Conservation (phyloP, 2,329 filamentous ascomycete species). For the Cadophora malorum region DNA sequence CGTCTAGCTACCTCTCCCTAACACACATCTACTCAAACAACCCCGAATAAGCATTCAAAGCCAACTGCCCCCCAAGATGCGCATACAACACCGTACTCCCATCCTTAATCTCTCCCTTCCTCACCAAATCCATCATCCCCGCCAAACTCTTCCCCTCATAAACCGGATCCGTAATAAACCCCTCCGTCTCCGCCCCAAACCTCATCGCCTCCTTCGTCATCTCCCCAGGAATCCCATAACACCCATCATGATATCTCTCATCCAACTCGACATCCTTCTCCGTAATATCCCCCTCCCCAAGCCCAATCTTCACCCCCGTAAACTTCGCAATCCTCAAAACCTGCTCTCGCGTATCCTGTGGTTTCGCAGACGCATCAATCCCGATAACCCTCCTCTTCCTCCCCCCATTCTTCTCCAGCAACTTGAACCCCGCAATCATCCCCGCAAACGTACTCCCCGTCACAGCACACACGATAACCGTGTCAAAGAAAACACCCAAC, state of each 20-base stretch:
- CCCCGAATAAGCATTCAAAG: conserved; percentile 67
- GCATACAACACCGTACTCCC: conserved; percentile 74
- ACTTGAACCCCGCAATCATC: conserved; percentile 75
- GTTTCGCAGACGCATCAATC: conserved; percentile 69
- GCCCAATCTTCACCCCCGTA: conserved; percentile 68
- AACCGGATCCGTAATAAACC: conserved; percentile 76
- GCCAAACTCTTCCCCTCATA: conserved; percentile 80
- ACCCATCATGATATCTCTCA: conserved; percentile 68
- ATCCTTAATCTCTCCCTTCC: conserved; percentile 61
- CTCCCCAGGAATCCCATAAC: conserved; percentile 71
- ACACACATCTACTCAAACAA: conserved; percentile 22
- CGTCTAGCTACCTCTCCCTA: background rate
- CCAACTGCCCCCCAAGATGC: conserved; percentile 73
- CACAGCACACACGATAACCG: conserved; percentile 71
- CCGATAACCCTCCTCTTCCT: conserved; percentile 64
- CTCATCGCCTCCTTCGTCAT: conserved; percentile 71
- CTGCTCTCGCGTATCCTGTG: conserved; percentile 67
- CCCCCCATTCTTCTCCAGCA: conserved; percentile 58
- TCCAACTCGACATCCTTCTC: conserved; percentile 68
- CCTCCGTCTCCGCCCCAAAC: conserved; percentile 72
- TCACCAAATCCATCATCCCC: conserved; percentile 73
- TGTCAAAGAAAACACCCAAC: conserved; percentile 70
- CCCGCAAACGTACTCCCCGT: conserved; percentile 75
- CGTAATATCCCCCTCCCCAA: conserved; percentile 63
- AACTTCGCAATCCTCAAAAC: conserved; percentile 69